These are phyloP conservation scores for Suhomyces bribrorum DNA, from an alignment of 1,139 yeast genomes.

Conservation along the genomic window DNA sequence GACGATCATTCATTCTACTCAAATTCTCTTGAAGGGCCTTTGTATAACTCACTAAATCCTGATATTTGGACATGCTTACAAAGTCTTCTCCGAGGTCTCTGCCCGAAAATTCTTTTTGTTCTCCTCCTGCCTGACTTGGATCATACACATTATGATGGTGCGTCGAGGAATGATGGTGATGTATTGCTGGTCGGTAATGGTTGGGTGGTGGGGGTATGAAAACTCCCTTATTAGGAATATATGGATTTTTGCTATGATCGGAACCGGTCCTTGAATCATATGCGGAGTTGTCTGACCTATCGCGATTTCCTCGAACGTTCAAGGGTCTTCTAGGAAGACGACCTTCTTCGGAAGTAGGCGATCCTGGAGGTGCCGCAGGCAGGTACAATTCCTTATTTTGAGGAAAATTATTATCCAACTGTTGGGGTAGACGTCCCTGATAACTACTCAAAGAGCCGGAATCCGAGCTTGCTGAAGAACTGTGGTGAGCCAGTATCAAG, in stretches of 20 bases:
- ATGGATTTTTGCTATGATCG: too few species aligned
- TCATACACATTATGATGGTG: neutral
- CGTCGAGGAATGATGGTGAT: neutral
- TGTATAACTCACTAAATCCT: constrained; percentile 38
- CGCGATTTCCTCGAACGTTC: too few species aligned
- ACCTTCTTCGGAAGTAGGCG: too few species aligned
- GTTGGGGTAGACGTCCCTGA: constrained; percentile 2
- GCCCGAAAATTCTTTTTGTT: neutral
- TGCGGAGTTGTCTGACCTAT: too few species aligned
- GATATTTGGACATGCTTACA: constrained; percentile 34
- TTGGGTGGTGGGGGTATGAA: too few species aligned
- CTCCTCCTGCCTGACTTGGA: neutral
- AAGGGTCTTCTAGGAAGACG: too few species aligned
- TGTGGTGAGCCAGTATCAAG: neutral
- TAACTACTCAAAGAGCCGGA: neutral
- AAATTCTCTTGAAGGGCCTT: constrained; percentile 34
- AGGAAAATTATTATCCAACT: constrained; percentile 9
- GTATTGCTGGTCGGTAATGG: too few species aligned
- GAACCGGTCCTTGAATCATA: too few species aligned
- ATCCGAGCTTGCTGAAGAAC: constrained; percentile 2
- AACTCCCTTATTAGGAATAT: too few species aligned
- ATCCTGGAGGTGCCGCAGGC: constrained; percentile 10
- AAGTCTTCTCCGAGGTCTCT: constrained; percentile 3
- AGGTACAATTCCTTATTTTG: neutral
- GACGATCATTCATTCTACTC: constrained; percentile 27